Evolutionary conservation across 164 flowering plant genomes (phyloP), one percentile per base, ranked within the genome.

Genomic region (Piper longum): DNA sequence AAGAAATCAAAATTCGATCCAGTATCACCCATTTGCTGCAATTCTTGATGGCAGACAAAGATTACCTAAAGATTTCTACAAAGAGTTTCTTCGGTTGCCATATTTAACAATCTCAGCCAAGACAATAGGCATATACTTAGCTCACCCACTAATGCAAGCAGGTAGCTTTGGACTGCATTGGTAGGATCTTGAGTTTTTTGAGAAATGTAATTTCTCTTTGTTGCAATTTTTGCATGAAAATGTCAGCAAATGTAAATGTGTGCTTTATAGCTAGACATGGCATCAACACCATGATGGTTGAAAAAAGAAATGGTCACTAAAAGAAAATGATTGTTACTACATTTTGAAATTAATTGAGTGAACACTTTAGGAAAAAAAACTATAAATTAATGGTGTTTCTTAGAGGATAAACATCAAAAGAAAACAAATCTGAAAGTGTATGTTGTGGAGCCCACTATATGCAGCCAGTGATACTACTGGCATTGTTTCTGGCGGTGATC

Each of bases 21-120:
- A 90, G 99, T 64, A 66, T 90, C 41, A 59, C 16, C 99, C 99
- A 26, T 93, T 93, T 76, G 96, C 91, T 17, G 99, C 99, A 3
- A 87, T 93, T 41, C 68, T 93, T n/a, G 88, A 85, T 43, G 97
- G 99, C 16, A 92, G 99, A 7, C 99, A 93, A 68, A 82, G 78
- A 73, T 73, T 93, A 70, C 97, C 99, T 2, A 64, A 78, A 67
- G 87, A 87, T 72, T 93, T 85, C 70, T 85, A 83, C 69, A 90
- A 82, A 70, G 97, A 93, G 67, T 88, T 85, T 58, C 44, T 88
- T 45, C 78, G 92, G 57, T 58, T 90, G 71, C 97, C 97, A 26
- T 87, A 90, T 68, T 56, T 88, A 43, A 41, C 84, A 18, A 82
- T 93, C 62, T 85, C 88, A 41, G 85, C 67, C 17, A 62, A 90